These are phyloP conservation scores for Zygosaccharomyces pseudorouxii DNA, from an alignment of 805 yeast genomes.

Conservation along the genomic window DNA sequence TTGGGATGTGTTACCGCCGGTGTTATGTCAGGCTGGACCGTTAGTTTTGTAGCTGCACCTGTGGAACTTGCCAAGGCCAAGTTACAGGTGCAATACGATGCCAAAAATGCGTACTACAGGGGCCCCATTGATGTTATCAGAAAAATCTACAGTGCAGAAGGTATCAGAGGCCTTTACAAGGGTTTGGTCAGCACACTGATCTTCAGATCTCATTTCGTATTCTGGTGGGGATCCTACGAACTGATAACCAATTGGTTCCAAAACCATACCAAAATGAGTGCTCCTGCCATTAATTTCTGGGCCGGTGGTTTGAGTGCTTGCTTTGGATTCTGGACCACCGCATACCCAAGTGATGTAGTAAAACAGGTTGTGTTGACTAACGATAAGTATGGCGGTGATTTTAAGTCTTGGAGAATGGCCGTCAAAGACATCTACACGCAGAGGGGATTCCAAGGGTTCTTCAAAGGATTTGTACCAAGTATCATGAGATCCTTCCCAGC, in stretches of 20 bases:
- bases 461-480: constrained; percentile 98
- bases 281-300: constrained; percentile 80
- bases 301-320: constrained; percentile 85
- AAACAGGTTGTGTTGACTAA: constrained; percentile 84
- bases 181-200: constrained; percentile 84
- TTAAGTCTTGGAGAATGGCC: constrained; percentile 68
- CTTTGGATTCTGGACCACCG: constrained; percentile 76
- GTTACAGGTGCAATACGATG: constrained; percentile 84
- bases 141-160: constrained; percentile 54
- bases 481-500: constrained; percentile 92
- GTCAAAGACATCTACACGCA: constrained; percentile 59
- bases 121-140: constrained; percentile 78
- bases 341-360: constrained; percentile 85
- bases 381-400: constrained; percentile 64
- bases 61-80: constrained; percentile 86
- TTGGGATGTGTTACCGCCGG: constrained; percentile 76
- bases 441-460: constrained; percentile 67
- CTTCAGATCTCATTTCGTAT: constrained; percentile 78
- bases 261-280: constrained; percentile 57
- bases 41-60: constrained; percentile 93
- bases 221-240: constrained; percentile 95
- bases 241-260: constrained; percentile 65
- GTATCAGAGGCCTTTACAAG: constrained; percentile 69
- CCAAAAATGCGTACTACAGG: constrained; percentile 55
- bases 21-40: constrained; percentile 79